Percentiles rank a stretch among this genome's conserved stretches.
These are phyloP conservation scores for Skeletonema potamos DNA, from an alignment of 108 stramenopile species.

Conservation along the genomic window DNA sequence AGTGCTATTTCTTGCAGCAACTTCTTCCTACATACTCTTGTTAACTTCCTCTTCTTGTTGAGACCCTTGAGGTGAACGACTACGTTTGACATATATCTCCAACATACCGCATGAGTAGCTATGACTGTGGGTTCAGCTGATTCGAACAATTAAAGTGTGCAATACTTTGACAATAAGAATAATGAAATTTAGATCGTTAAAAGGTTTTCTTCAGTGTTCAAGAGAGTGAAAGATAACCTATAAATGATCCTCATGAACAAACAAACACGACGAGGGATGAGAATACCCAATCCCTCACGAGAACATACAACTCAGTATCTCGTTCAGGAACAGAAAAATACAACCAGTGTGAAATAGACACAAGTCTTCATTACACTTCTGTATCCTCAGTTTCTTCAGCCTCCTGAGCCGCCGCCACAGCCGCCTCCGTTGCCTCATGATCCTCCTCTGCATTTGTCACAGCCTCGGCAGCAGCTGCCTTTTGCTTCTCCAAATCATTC, in stretches of 20 bases:
- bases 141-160: neutral
- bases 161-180: neutral
- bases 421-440: slow-evolving; percentile 11
- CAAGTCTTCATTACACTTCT: neutral
- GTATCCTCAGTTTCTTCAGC: slow-evolving; percentile 18
- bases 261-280: neutral
- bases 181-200: neutral
- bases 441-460: slow-evolving; percentile 7
- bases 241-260: neutral
- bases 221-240: neutral
- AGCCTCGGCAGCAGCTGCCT: neutral
- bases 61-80: neutral
- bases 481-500: slow-evolving; percentile 16
- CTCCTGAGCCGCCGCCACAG: slow-evolving; percentile 34
- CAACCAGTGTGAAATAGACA: neutral
- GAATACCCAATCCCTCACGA: neutral
- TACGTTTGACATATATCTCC: no score
- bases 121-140: neutral
- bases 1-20: no score
- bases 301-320: neutral
- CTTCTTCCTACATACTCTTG: no score
- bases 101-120: neutral
- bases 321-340: neutral
- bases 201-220: neutral
- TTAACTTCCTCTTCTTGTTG: no score